Base-by-base conservation (phyloP, 257 asterid species). In the Leonotis leonurus region DNA sequence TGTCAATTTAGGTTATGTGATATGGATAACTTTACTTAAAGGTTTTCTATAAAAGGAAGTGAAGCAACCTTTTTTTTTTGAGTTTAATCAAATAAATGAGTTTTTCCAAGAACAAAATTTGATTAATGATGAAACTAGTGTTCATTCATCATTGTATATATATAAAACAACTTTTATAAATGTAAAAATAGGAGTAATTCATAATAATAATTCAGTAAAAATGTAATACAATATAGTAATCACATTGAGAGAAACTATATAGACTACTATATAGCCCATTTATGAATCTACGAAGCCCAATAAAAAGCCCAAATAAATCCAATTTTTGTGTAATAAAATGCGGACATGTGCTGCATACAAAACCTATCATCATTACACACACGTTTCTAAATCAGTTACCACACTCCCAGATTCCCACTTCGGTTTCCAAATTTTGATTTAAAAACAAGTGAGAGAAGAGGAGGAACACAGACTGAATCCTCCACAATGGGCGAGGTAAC, bases 401-500 rank as follows among this genome's bases (percentile, higher is more conserved):
- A 53, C 30, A 61, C 43, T 2, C 39, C 6, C 49, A 24, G 11
- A 45, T 45, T 54, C 17, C 27, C 24, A 21, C 51, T 39, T 12
- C 12, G 18, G 8, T 58, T 58, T 48, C 58, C 51, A 33, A 3
- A 21, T 44, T 32, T 9, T 54, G 3, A 3, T 17, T 3, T 29
- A 6, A 8, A 20, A 46, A 46, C n/a, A 14, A 21, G 8, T n/a
- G 20, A 41, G 3, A 24, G 18, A 4, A 14, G 48, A 16, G 49
- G 6, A n/a, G 13, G 6, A 17, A 9, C 39, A 29, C 6, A 17
- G 37, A 8, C 14, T 21, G 11, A 9, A 9, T 20, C 26, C 22
- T 22, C 27, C 48, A 14, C 54, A 26, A 72, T 72, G 77, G 64
- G 55, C 2, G 77, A 67, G 73, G 77, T 66, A 60, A 46, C 12